A percentile compares a stretch with the other conserved stretches of the same genome.
These are phyloP conservation scores for Butyriboletus loyo DNA, from an alignment of 768 basidiomycete genomes.

Conservation along the genomic window DNA sequence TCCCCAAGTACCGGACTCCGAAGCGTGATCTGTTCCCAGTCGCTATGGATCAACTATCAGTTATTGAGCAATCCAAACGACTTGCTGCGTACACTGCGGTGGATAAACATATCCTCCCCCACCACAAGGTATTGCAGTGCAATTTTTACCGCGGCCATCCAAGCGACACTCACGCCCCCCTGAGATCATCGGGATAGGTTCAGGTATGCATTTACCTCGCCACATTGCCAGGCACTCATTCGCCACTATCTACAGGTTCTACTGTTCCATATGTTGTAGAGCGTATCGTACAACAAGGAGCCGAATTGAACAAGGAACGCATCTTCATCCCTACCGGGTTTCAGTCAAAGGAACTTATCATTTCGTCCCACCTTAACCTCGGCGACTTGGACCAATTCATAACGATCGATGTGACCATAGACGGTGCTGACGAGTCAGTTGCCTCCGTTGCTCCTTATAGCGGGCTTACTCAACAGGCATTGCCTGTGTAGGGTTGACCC, in stretches of 20 bases:
- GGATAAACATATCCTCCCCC: slow-evolving; percentile 77
- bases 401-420: slow-evolving; percentile 91
- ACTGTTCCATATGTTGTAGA: slow-evolving; percentile 98
- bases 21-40: slow-evolving; percentile 1
- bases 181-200: slow-evolving; percentile 86
- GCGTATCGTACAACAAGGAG: slow-evolving; percentile 82
- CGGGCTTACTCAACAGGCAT: neutral
- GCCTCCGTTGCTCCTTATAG: neutral
- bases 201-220: slow-evolving; percentile 44
- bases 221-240: neutral
- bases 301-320: slow-evolving; percentile 68
- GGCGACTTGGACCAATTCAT: slow-evolving; percentile 91
- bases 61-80: slow-evolving; percentile 79
- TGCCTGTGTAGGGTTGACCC: slow-evolving; percentile 66
- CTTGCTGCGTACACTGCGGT: slow-evolving; percentile 95
- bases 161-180: neutral
- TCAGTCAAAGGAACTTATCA: slow-evolving; percentile 94
- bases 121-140: slow-evolving; percentile 69
- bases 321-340: slow-evolving; percentile 95
- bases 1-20: neutral
- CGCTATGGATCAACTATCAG: slow-evolving; percentile 30
- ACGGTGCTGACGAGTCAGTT: slow-evolving; percentile 93
- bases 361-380: slow-evolving; percentile 68
- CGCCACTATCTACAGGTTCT: slow-evolving; percentile 51
- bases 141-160: neutral